These are phyloP conservation scores for Macadamia integrifolia DNA, from an alignment of 164 flowering plant genomes.

Conservation along the genomic window DNA sequence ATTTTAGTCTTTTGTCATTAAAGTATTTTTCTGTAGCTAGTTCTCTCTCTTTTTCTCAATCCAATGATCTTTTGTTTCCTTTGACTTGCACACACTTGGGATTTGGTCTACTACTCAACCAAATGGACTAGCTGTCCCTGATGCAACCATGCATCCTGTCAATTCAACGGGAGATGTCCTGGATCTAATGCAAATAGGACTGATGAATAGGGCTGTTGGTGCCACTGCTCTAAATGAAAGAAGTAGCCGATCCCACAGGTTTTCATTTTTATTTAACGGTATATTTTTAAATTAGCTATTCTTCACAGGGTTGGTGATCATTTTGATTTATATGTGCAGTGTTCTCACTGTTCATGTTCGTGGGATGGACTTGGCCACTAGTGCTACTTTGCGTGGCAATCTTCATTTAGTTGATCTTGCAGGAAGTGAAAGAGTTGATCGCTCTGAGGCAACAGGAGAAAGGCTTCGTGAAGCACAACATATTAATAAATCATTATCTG, in stretches of 20 bases:
- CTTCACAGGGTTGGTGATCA: not conserved
- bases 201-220: slow-evolving; percentile 4
- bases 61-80: slow-evolving; percentile 17
- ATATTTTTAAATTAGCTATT: not conserved
- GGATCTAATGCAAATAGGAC: slow-evolving; percentile 3
- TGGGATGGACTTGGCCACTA: not conserved
- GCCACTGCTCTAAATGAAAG: slow-evolving; percentile 11
- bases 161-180: slow-evolving; percentile 4
- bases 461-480: slow-evolving; percentile 60
- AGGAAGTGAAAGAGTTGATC: slow-evolving; percentile 15
- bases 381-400: not conserved
- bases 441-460: slow-evolving; percentile 11
- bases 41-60: not conserved
- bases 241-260: slow-evolving; percentile 15
- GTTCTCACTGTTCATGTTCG: slow-evolving; percentile 7
- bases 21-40: too few species aligned
- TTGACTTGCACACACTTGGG: slow-evolving; percentile 70
- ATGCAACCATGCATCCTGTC: slow-evolving; percentile 26
- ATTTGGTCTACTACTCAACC: slow-evolving; percentile 58
- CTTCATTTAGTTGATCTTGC: slow-evolving; percentile 12
- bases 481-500: slow-evolving; percentile 75
- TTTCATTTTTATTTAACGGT: not conserved
- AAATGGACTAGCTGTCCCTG: slow-evolving; percentile 66
- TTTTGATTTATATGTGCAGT: not conserved
- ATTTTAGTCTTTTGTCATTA: not conserved